These are phyloP conservation scores for Karstenula rhodostoma DNA, from an alignment of 2,329 filamentous ascomycete genomes.

Conservation along the genomic window DNA sequence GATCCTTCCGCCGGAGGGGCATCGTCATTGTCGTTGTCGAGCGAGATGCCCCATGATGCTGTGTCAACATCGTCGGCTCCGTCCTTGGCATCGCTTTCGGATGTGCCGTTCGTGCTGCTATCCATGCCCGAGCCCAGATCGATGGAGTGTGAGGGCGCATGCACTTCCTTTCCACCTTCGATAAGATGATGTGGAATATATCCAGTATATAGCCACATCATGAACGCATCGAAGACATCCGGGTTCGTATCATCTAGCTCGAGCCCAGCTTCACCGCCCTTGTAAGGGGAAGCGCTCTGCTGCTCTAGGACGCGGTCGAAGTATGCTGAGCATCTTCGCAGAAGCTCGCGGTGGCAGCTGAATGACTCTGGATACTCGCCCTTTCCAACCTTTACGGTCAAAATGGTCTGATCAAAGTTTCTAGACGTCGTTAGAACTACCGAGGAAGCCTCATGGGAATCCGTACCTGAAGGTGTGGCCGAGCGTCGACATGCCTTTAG, in stretches of 20 bases:
- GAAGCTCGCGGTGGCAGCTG: constrained; percentile 44
- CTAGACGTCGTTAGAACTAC: constrained; percentile 31
- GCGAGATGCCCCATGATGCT: constrained; percentile 45
- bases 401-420: constrained; percentile 48
- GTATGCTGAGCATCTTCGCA: constrained; percentile 44
- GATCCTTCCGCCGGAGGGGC: constrained; percentile 25
- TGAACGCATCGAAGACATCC: constrained; percentile 50
- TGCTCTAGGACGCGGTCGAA: constrained; percentile 43
- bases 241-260: constrained; percentile 45
- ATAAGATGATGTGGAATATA: constrained; percentile 48
- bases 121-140: constrained; percentile 26
- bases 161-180: constrained; percentile 44
- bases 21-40: constrained; percentile 42
- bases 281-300: constrained; percentile 43
- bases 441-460: background rate
- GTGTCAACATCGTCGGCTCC: constrained; percentile 45
- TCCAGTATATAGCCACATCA: constrained; percentile 47
- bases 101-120: constrained; percentile 23
- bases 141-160: constrained; percentile 38
- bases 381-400: constrained; percentile 44
- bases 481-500: constrained; percentile 41
- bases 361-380: constrained; percentile 44
- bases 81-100: constrained; percentile 24
- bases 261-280: constrained; percentile 33
- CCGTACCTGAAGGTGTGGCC: constrained; percentile 46